Base-by-base conservation (phyloP, 208 protist genomes). In the Kentomonas sorsogonicus region DNA sequence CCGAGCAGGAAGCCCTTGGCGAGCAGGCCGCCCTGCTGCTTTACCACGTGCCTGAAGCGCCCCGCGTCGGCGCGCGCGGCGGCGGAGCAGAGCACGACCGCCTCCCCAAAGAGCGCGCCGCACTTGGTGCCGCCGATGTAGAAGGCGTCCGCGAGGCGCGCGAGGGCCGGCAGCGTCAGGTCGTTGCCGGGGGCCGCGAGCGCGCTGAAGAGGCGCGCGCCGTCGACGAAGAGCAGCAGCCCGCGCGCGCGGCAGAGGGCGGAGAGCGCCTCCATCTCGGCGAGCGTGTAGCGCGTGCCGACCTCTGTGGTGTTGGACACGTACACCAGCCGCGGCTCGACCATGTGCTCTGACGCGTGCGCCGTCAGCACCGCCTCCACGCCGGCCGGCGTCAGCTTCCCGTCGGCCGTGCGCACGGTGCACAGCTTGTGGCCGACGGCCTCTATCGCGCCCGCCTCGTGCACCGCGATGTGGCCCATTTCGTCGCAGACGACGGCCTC, bases 1-100 rank as follows among this genome's bases (percentile, higher is more conserved):
- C 76, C 76, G 15, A 83, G 62, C 44, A 83, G 41, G 68, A 71
- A 83, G 22, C 76, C 76, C 59, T 83, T 83, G 10, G 76, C 70
- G n/a, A 83, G 53, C 6, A 83, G 71, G 3, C 52, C 70, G 25
- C 71, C 76, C 29, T 60, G 76, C 65, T 79, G 76, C 58, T 77
- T 77, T 50, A 83, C n/a, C n/a, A n/a, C n/a, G n/a, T n/a, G n/a
- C n/a, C n/a, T 76, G 34, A 67, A 10, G 52, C 59, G 58, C 43
- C 76, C 71, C 41, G 55, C 33, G 38, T 69, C 59, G 5, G 55
- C 29, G 66, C 74, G 74, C n/a, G 79, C 34, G 33, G 46, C 33
- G 15, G 69, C 56, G 53, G 70, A 68, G 25, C 48, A 0, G 44
- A 83, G 18, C 13, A 83, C 34, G 25, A 83, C 59, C 16, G 76